Percentiles rank a stretch among this genome's conserved stretches.
phyloP scores from a whole-genome alignment of 305 asterid genomes.

The Ilex paraguariensis region DNA sequence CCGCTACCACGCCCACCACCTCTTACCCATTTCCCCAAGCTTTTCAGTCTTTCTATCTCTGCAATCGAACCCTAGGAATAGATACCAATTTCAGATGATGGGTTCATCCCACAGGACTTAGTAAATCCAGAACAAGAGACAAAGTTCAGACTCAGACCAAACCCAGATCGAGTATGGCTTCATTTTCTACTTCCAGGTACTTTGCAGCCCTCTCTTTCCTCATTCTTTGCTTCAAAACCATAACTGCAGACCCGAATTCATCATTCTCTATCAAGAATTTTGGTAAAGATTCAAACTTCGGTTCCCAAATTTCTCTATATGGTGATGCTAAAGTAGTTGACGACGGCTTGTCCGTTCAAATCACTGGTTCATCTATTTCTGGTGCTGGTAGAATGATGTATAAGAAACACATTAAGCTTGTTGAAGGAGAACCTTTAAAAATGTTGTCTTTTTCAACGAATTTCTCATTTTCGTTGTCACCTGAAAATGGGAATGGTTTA shows the following conservation, averaged over 20 bases:
- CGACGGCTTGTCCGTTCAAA: constrained; percentile 37
- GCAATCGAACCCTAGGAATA: constrained; percentile 31
- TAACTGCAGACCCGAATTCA: constrained; percentile 36
- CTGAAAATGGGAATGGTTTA: constrained; percentile 60
- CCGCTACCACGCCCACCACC: constrained; percentile 12
- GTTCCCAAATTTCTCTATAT: constrained; percentile 46
- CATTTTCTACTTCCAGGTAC: constrained; percentile 47
- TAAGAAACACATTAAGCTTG: constrained; percentile 53
- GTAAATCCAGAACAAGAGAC: constrained; percentile 6
- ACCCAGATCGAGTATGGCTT: constrained; percentile 61
- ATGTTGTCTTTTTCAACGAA: constrained; percentile 55
- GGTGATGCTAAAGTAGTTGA: constrained; percentile 68
- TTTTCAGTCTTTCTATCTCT: constrained; percentile 11
- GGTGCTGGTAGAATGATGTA: constrained; percentile 54
- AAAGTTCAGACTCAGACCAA: constrained; percentile 18
- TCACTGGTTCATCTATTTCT: constrained; percentile 51
- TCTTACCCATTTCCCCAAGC: constrained; percentile 48
- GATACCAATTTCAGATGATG: constrained; percentile 15
- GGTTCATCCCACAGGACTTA: constrained; percentile 23
- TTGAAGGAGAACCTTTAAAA: constrained; percentile 33
- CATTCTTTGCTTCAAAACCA: constrained; percentile 32
- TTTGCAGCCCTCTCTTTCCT: constrained; percentile 35
- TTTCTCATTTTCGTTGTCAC: constrained; percentile 64
- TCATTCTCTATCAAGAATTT: constrained; percentile 50
- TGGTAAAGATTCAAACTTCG: constrained; percentile 49